Conservation (phyloP, 176 grass and related monocot genomes). For the Juncus effusus region DNA sequence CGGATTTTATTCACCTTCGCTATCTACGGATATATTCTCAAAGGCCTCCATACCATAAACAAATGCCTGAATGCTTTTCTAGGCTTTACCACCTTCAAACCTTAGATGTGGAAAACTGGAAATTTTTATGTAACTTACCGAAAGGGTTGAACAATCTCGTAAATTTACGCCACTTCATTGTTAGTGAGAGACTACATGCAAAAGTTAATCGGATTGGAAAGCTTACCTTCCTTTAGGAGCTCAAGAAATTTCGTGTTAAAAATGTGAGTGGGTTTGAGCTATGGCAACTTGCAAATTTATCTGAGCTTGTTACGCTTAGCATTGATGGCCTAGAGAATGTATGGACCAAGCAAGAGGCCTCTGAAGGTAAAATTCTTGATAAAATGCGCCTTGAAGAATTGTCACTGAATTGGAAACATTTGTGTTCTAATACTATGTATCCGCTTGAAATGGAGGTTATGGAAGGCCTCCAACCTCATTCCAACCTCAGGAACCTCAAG, state of each 20-base stretch:
- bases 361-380: no score
- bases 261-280: slow-evolving; percentile 19
- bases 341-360: no score
- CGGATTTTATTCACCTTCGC: slow-evolving; percentile 12
- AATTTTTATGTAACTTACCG: no score
- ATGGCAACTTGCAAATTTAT: neutral
- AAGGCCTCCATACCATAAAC: neutral
- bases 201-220: neutral
- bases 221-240: slow-evolving; percentile 4
- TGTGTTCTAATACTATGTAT: neutral
- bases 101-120: no score
- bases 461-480: neutral
- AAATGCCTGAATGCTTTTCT: neutral
- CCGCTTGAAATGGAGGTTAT: neutral
- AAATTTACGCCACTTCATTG: slow-evolving; percentile 6
- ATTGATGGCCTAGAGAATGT: no score
- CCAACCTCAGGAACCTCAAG: neutral
- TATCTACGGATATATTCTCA: slow-evolving; percentile 15
- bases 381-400: no score
- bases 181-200: neutral
- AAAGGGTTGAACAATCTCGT: slow-evolving; percentile 7
- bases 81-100: slow-evolving; percentile 5
- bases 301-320: no score
- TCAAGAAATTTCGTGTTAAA: slow-evolving; percentile 5
- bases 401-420: neutral